A percentile compares a stretch with the other conserved stretches of the same genome.
Evolutionary conservation across 2,329 filamentous ascomycete genomes (phyloP).

Genomic region (Byssochlamys sp.): DNA sequence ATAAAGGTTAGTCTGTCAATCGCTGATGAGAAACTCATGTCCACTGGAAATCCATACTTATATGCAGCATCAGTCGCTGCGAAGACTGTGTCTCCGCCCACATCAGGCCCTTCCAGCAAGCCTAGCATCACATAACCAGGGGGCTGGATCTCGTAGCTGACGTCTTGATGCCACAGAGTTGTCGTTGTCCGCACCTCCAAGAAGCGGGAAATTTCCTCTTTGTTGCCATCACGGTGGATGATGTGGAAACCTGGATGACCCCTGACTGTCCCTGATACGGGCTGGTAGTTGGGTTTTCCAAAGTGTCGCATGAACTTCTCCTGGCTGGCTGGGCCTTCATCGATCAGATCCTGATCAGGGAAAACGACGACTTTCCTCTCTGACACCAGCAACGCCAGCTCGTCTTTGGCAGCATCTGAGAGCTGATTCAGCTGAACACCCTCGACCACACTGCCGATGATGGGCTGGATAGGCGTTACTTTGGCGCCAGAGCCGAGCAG

Average conservation of each 20-base stretch:
- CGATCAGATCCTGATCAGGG: slow-evolving; percentile 43
- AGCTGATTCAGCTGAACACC: slow-evolving; percentile 41
- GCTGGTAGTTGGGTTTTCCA: slow-evolving; percentile 38
- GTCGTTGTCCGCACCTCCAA: slow-evolving; percentile 36
- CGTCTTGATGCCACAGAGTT: slow-evolving; percentile 42
- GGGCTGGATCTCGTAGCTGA: slow-evolving; percentile 41
- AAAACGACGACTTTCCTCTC: slow-evolving; percentile 51
- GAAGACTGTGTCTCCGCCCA: slow-evolving; percentile 42
- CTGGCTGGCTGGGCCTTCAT: slow-evolving; percentile 34
- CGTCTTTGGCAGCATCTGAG: slow-evolving; percentile 40
- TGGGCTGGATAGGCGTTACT: slow-evolving; percentile 33
- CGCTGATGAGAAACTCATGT: background rate
- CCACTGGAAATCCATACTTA: slow-evolving; percentile 21
- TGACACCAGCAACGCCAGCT: slow-evolving; percentile 56
- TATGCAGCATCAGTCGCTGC: slow-evolving; percentile 38
- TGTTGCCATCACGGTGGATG: slow-evolving; percentile 38
- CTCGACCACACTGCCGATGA: slow-evolving; percentile 32
- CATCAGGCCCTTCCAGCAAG: slow-evolving; percentile 41
- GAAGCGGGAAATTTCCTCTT: slow-evolving; percentile 35
- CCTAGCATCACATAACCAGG: slow-evolving; percentile 41
- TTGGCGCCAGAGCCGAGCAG: slow-evolving; percentile 22
- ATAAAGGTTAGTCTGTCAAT: slow-evolving; percentile 1
- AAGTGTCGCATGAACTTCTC: slow-evolving; percentile 39
- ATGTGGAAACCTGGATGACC: slow-evolving; percentile 38
- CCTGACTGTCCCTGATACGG: slow-evolving; percentile 33